Evolutionary conservation across 768 basidiomycete species (phyloP).

Genomic region (Royoungia palumana): DNA sequence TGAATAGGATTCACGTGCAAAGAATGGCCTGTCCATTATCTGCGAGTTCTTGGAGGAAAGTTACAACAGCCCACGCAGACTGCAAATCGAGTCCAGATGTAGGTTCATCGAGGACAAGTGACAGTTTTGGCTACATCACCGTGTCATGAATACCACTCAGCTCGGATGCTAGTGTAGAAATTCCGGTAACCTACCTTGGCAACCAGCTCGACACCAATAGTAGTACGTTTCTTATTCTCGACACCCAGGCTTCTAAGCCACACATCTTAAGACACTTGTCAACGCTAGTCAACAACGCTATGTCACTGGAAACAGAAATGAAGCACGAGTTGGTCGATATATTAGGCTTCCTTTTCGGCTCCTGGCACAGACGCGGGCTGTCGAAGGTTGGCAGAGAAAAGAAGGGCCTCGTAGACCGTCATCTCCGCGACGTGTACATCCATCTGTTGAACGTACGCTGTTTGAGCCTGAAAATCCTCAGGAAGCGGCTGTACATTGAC

Average conservation of each 20-base stretch:
- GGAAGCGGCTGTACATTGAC: conserved; percentile 55
- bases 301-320: not conserved
- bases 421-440: conserved; percentile 73
- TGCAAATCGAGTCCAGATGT: conserved; percentile 56
- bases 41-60: conserved; percentile 51
- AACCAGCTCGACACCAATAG: conserved; percentile 60
- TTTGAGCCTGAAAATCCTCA: conserved; percentile 61
- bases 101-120: conserved; percentile 60
- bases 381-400: conserved; percentile 76
- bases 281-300: conserved; percentile 32
- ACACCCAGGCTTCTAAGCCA: conserved; percentile 53
- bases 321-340: conserved; percentile 25
- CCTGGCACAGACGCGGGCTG: conserved; percentile 64
- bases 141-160: not conserved
- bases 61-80: conserved; percentile 48
- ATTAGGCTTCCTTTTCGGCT: conserved; percentile 79
- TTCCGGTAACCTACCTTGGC: conserved; percentile 39
- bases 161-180: fast-evolving
- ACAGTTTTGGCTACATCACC: conserved; percentile 35
- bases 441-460: conserved; percentile 59
- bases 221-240: conserved; percentile 53
- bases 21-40: conserved; percentile 53
- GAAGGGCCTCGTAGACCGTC: conserved; percentile 78
- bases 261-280: conserved; percentile 63
- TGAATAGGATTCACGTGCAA: conserved; percentile 40